Evolutionary conservation across 495 filamentous ascomycete genomes (phyloP), one percentile per base, ranked within the genome.

Genomic region (Barbatosphaeria neglecta): DNA sequence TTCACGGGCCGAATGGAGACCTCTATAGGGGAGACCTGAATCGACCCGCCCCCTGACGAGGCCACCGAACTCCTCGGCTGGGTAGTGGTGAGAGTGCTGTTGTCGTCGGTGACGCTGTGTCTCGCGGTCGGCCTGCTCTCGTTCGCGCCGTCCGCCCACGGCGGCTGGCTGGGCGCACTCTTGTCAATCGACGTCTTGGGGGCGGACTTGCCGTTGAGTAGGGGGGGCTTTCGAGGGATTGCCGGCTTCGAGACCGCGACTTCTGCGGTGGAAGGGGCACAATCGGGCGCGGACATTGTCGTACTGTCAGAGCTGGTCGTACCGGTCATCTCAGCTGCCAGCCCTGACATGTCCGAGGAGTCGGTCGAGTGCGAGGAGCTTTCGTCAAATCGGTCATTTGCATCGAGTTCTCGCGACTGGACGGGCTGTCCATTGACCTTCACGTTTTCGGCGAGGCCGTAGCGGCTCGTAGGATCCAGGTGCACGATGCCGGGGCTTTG

Each of bases 341-440:
- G 43, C 25, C 59, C 60, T 19, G 60, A 65, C 19, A 49, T 55
- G 24, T 61, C 54, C 38, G 57, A 52, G 11, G 57, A 48, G 37
- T 47, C 50, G 24, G 60, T 61, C 10, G 62, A 65, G 22, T 61
- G 54, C 3, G 58, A 43, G 4, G 50, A 59, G 48, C 50, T 56
- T 33, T 61, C 60, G 54, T 61, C 62, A 41, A 65, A 58, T 51
- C 60, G 63, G 45, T 65, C 62, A 53, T 59, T 57, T 39, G 62
- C 59, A 6, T 50, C 58, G 48, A 59, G 52, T 28, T 58, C 54
- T 20, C 57, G 60, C 9, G 60, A 52, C 49, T 54, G 62, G 20
- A 50, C 39, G 43, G 55, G 43, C 37, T 56, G 52, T 40, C 50
- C 56, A 60, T 63, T 47, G 51, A 49, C 51, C 44, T 63, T 61